Percentiles rank a stretch among this genome's conserved stretches.
These are phyloP conservation scores for Camillea tinctor DNA, from an alignment of 2,329 filamentous ascomycete species.

Conservation along the genomic window DNA sequence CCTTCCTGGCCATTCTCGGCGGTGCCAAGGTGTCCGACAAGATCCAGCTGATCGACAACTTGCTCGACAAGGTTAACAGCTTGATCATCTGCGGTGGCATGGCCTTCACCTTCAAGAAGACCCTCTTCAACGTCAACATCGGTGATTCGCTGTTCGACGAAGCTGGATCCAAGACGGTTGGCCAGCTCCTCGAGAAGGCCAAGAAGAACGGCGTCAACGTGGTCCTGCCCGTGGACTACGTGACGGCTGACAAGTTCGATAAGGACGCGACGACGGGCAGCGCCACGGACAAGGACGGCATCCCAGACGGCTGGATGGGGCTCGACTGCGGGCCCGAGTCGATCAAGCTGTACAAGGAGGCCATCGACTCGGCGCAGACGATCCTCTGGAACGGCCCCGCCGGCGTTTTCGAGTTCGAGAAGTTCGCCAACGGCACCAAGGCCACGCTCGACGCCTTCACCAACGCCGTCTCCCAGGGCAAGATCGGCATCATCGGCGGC, in stretches of 20 bases:
- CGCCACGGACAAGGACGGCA: slow-evolving; percentile 83
- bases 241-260: slow-evolving; percentile 93
- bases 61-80: slow-evolving; percentile 96
- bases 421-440: slow-evolving; percentile 92
- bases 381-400: slow-evolving; percentile 99
- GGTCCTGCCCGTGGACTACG: slow-evolving; percentile 90
- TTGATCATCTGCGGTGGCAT: slow-evolving; percentile 96
- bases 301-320: slow-evolving; percentile 97
- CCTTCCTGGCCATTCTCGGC: slow-evolving; percentile 97
- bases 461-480: slow-evolving; percentile 73
- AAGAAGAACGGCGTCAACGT: slow-evolving; percentile 96
- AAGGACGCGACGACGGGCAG: slow-evolving; percentile 77
- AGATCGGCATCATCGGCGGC: slow-evolving; percentile 98
- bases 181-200: slow-evolving; percentile 86
- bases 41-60: slow-evolving; percentile 99
- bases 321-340: slow-evolving; percentile 92
- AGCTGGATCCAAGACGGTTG: slow-evolving; percentile 88
- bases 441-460: slow-evolving; percentile 87
- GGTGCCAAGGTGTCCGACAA: slow-evolving; percentile 99
- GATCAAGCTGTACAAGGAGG: slow-evolving; percentile 81
- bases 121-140: slow-evolving; percentile 85
- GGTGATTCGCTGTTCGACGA: slow-evolving; percentile 92
- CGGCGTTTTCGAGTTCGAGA: slow-evolving; percentile 96
- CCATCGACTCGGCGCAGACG: slow-evolving; percentile 86
- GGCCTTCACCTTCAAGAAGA: slow-evolving; percentile 99